These are phyloP conservation scores for Plectosphaerella sp. DNA, from an alignment of 2,329 filamentous ascomycete genomes.

Conservation along the genomic window DNA sequence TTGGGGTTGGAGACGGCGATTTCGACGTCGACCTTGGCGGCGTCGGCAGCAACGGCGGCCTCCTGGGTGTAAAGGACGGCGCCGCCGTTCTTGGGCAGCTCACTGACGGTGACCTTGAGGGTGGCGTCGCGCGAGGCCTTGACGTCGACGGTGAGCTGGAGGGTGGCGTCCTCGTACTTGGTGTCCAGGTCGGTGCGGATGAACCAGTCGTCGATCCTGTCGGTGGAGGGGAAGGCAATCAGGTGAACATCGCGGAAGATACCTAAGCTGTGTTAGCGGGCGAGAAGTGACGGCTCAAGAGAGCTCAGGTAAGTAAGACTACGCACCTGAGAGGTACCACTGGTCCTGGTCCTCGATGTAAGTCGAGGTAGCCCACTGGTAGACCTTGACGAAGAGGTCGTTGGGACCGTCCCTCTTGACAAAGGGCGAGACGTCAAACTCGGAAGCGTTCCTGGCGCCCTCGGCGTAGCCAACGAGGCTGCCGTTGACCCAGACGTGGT, in stretches of 20 bases:
- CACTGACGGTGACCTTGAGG: constrained; percentile 38
- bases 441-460: constrained; percentile 62
- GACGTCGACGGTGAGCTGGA: constrained; percentile 44
- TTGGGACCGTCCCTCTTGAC: constrained; percentile 40
- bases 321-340: constrained; percentile 59
- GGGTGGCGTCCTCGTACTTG: constrained; percentile 42
- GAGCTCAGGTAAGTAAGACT: rapidly evolving
- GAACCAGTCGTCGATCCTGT: constrained; percentile 53
- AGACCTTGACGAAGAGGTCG: constrained; percentile 59
- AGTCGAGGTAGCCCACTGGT: constrained; percentile 64
- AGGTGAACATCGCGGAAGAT: constrained; percentile 66
- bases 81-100: constrained; percentile 30
- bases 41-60: constrained; percentile 17
- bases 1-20: constrained; percentile 46
- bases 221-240: constrained; percentile 46
- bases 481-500: constrained; percentile 66
- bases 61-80: constrained; percentile 19
- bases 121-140: constrained; percentile 24
- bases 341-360: constrained; percentile 70
- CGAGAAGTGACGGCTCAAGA: too few species aligned
- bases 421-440: constrained; percentile 60
- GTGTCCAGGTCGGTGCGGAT: constrained; percentile 49
- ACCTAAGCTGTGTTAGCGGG: constrained; percentile 22
- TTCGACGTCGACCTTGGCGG: constrained; percentile 31
- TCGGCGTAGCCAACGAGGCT: constrained; percentile 62